A percentile compares a stretch with the other conserved stretches of the same genome.
phyloP scores from a whole-genome alignment of 1,139 yeast genomes.

The Scheffersomyces lignicola region DNA sequence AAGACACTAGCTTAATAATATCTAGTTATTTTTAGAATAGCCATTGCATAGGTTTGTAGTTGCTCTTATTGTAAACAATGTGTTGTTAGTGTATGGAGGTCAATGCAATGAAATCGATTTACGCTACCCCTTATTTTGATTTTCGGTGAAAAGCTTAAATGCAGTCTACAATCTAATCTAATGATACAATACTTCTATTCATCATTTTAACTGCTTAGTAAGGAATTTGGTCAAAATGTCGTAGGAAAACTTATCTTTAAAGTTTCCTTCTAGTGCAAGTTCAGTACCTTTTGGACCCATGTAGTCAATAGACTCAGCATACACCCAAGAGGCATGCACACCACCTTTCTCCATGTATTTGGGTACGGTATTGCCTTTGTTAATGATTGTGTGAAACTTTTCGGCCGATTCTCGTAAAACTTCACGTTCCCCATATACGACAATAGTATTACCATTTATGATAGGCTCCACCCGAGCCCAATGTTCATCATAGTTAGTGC shows the following conservation, averaged over 20 bases:
- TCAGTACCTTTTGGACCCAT: constrained; percentile 21
- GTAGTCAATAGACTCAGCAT: constrained; percentile 33
- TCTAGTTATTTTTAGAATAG: too few relatives aligned
- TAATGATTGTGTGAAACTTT: constrained; percentile 17
- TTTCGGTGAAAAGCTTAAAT: too few relatives aligned
- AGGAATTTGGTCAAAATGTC: constrained; percentile 11
- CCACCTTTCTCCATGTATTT: constrained; percentile 31
- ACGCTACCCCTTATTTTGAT: neutral
- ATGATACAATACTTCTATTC: neutral
- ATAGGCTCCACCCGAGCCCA: constrained; percentile 34
- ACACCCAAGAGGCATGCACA: constrained; percentile 29
- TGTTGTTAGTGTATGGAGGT: too few relatives aligned
- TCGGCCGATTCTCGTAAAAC: constrained; percentile 31
- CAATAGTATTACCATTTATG: constrained; percentile 24
- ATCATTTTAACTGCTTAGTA: too few relatives aligned
- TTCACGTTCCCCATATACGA: constrained; percentile 42
- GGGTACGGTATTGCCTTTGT: constrained; percentile 20
- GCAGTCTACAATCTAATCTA: constrained; percentile 5
- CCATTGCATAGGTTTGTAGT: too few relatives aligned
- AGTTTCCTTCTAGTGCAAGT: constrained; percentile 26
- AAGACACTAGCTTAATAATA: too few relatives aligned
- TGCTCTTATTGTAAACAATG: too few relatives aligned
- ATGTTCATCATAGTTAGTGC: constrained; percentile 22
- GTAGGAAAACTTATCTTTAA: constrained; percentile 23
- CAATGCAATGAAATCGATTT: neutral